These are phyloP conservation scores for Westerdykella aurantiaca DNA, from an alignment of 2,329 filamentous ascomycete genomes.

Conservation along the genomic window DNA sequence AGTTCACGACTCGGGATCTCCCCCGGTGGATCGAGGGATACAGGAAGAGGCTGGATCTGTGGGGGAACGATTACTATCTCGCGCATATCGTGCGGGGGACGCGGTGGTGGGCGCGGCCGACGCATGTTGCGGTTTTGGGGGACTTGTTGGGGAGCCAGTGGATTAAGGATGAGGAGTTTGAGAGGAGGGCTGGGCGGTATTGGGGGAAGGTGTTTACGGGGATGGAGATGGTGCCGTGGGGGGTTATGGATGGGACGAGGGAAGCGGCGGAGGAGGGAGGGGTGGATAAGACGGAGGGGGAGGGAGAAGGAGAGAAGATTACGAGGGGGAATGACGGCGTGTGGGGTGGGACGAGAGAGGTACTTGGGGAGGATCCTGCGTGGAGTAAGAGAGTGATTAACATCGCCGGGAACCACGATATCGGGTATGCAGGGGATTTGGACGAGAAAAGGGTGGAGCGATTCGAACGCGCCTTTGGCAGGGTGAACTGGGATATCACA, in stretches of 20 bases:
- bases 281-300: slow-evolving; percentile 10
- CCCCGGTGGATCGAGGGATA: slow-evolving; percentile 59
- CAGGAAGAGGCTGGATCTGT: slow-evolving; percentile 77
- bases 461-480: slow-evolving; percentile 81
- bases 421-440: slow-evolving; percentile 92
- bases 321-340: slow-evolving; percentile 6
- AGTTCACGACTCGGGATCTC: slow-evolving; percentile 51
- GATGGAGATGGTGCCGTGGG: slow-evolving; percentile 54
- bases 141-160: slow-evolving; percentile 94
- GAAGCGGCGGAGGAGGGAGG: background rate
- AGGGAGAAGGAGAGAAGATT: slow-evolving; percentile 15
- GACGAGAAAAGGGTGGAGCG: slow-evolving; percentile 67
- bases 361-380: slow-evolving; percentile 41
- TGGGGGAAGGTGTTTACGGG: slow-evolving; percentile 76
- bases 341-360: slow-evolving; percentile 31
- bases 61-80: slow-evolving; percentile 92
- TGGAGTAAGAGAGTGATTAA: slow-evolving; percentile 83
- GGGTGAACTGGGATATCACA: slow-evolving; percentile 81
- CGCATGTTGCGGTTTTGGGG: slow-evolving; percentile 81
- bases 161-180: slow-evolving; percentile 83
- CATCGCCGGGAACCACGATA: slow-evolving; percentile 89
- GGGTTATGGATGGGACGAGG: slow-evolving; percentile 14
- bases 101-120: slow-evolving; percentile 77
- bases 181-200: slow-evolving; percentile 63
- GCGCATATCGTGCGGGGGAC: slow-evolving; percentile 84